Evolutionary conservation across 2,329 filamentous ascomycete species (phyloP).

Genomic region (Lomentospora prolificans): DNA sequence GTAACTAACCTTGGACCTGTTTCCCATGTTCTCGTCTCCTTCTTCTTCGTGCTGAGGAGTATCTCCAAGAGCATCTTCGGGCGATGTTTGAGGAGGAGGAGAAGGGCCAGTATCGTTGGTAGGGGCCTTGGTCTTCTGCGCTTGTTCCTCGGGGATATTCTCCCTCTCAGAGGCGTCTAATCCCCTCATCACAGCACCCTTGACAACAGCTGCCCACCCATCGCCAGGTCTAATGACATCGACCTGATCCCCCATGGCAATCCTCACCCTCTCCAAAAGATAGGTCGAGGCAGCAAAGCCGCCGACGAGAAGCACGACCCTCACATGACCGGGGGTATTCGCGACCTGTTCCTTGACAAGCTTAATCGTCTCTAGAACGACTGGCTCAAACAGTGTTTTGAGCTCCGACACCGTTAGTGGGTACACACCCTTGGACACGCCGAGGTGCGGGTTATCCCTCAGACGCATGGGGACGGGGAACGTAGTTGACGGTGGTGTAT

Average conservation of each 20-base stretch:
- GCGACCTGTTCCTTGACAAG: conserved; percentile 22
- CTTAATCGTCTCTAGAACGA: conserved; percentile 13
- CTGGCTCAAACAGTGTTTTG: conserved; percentile 28
- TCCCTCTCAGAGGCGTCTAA: conserved; percentile 20
- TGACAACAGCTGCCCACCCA: conserved; percentile 40
- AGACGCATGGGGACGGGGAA: neutral
- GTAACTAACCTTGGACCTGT: conserved; percentile 35
- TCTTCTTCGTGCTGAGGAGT: conserved; percentile 24
- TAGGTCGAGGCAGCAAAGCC: conserved; percentile 38
- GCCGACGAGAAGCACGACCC: conserved; percentile 37
- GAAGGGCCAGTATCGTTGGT: neutral
- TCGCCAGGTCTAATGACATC: conserved; percentile 37
- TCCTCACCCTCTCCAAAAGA: conserved; percentile 29
- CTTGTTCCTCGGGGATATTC: conserved; percentile 5
- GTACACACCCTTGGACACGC: conserved; percentile 26
- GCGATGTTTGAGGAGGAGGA: too few relatives aligned
- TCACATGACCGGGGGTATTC: conserved; percentile 30
- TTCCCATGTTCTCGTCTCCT: conserved; percentile 28
- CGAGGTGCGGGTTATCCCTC: conserved; percentile 15
- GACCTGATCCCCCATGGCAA: conserved; percentile 23
- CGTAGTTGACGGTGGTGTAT: neutral
- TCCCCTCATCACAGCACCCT: conserved; percentile 41
- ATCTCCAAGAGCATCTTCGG: too few relatives aligned
- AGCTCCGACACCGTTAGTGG: conserved; percentile 27
- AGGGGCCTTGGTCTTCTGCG: conserved; percentile 15